phyloP scores from a whole-genome alignment of 768 basidiomycete species.

The Amanita rimosa region DNA sequence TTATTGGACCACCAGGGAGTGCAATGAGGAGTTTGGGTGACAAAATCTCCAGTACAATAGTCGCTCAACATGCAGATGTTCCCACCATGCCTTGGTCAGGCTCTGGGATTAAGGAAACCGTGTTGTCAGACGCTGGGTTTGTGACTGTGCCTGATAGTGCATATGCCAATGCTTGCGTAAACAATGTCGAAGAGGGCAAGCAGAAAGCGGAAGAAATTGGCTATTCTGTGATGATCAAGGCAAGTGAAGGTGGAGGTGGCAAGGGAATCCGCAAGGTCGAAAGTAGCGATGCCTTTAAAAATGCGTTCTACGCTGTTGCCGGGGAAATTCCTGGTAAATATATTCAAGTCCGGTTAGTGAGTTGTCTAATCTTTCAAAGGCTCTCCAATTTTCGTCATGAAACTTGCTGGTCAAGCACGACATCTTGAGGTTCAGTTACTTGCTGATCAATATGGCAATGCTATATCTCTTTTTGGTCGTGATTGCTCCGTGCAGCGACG shows the following conservation, averaged over 20 bases:
- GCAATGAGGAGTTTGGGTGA: conserved; percentile 99
- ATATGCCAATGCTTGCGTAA: conserved; percentile 83
- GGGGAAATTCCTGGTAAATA: conserved; percentile 90
- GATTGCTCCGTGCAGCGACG: conserved; percentile 99
- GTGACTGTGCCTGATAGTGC: conserved; percentile 91
- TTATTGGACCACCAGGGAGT: conserved; percentile 97
- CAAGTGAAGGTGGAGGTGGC: conserved; percentile 96
- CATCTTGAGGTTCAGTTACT: conserved; percentile 97
- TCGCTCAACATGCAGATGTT: conserved; percentile 92
- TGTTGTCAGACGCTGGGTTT: conserved; percentile 74
- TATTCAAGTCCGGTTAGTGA: conserved; percentile 7
- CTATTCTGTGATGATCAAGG: conserved; percentile 99
- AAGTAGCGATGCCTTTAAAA: conserved; percentile 77
- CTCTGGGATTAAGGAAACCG: conserved; percentile 82
- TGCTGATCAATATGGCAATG: conserved; percentile 98
- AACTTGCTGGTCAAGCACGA: conserved; percentile 93
- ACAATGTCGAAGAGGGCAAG: conserved; percentile 79
- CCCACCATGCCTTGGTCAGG: conserved; percentile 99
- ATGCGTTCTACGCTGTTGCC: conserved; percentile 85
- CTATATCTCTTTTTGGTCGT: conserved; percentile 97
- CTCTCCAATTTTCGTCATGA: conserved; percentile 99
- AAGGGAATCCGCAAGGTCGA: conserved; percentile 98
- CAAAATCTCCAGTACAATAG: conserved; percentile 99
- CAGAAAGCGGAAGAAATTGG: conserved; percentile 79
- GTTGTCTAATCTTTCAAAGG: conserved; percentile 31